Evolutionary conservation across 805 yeast genomes (phyloP).

Genomic region (Pichia thaimueangensis): DNA sequence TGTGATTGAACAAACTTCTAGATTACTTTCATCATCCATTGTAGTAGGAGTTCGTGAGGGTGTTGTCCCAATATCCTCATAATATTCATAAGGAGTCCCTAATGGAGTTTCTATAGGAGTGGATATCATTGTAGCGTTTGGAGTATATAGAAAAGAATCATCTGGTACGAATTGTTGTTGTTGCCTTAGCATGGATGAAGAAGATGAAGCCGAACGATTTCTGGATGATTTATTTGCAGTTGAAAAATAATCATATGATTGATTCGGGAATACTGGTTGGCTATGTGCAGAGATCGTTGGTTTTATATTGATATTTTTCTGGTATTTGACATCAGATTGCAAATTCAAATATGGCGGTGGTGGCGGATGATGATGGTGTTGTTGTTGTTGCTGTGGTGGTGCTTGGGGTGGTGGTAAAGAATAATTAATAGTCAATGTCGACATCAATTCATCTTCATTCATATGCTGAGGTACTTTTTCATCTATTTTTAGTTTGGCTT

Average conservation of each 20-base stretch:
- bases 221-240: not conserved
- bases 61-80: not conserved
- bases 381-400: not conserved
- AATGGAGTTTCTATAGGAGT: slow-evolving; percentile 16
- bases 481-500: not conserved
- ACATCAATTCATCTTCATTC: not conserved
- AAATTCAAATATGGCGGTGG: not conserved
- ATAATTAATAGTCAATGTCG: not conserved
- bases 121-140: not conserved
- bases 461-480: not conserved
- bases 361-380: not conserved
- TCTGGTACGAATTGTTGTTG: not conserved
- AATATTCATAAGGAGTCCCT: slow-evolving; percentile 6
- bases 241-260: not conserved
- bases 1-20: slow-evolving; percentile 23
- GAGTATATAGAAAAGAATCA: slow-evolving; percentile 4
- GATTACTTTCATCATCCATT: slow-evolving; percentile 3
- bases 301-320: not conserved
- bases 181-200: slow-evolving; percentile 1
- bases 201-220: slow-evolving; percentile 3
- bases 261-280: not conserved
- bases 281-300: not conserved
- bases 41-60: not conserved
- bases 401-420: not conserved
- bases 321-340: not conserved